A percentile compares a stretch with the other conserved stretches of the same genome.
Conservation (phyloP, 2,329 filamentous ascomycete genomes). For the Xylariaceae sp. region DNA sequence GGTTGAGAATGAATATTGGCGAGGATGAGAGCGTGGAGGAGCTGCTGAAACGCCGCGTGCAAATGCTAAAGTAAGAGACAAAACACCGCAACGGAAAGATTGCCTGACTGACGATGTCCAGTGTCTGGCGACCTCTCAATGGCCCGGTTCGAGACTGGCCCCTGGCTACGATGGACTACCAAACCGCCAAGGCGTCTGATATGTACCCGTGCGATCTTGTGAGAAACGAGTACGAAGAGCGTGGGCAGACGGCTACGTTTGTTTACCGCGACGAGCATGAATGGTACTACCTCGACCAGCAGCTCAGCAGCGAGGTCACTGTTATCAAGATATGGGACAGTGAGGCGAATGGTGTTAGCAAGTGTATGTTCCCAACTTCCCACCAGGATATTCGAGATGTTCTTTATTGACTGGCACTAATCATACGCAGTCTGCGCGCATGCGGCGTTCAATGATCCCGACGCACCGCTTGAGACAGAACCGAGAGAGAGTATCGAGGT, state of each 20-base stretch:
- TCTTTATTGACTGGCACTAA: background rate
- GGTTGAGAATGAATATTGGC: background rate
- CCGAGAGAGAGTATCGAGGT: constrained; percentile 19
- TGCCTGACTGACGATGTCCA: background rate
- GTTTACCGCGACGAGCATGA: constrained; percentile 2
- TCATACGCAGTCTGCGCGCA: constrained; percentile 24
- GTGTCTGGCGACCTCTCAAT: constrained; percentile 16
- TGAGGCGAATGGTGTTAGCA: background rate
- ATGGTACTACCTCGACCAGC: constrained; percentile 19
- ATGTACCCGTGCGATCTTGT: constrained; percentile 16
- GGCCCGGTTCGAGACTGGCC: constrained; percentile 13
- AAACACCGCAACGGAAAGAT: background rate
- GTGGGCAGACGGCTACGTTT: constrained; percentile 16
- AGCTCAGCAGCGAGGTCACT: constrained; percentile 16
- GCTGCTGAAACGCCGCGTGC: constrained; percentile 3
- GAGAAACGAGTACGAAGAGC: constrained; percentile 8
- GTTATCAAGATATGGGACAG: constrained; percentile 23
- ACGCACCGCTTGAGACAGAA: constrained; percentile 2
- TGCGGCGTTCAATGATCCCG: constrained; percentile 9
- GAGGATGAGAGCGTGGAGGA: background rate
- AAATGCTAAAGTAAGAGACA: constrained; percentile 13
- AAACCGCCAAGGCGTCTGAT: constrained; percentile 2
- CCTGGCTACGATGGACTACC: constrained; percentile 15
- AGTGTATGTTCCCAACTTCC: background rate
- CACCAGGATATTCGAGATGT: no score